phyloP scores from a whole-genome alignment of 1,284 basidiomycete species.

The Cutaneotrichosporon cutaneum region DNA sequence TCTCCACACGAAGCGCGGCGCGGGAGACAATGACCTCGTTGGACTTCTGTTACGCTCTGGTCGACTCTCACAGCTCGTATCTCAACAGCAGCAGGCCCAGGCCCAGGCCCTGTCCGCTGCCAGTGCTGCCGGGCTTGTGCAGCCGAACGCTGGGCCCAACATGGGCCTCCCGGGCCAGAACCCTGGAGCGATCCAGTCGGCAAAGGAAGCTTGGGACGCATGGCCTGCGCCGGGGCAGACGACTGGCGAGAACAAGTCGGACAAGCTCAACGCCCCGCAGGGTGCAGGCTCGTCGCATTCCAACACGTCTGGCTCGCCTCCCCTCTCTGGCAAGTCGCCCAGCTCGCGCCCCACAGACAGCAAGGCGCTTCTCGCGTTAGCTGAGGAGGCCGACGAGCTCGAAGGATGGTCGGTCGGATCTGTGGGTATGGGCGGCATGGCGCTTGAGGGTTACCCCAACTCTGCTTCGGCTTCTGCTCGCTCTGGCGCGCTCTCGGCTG shows the following conservation, averaged over 20 bases:
- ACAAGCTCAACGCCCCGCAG: conserved; percentile 18
- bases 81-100: conserved; percentile 23
- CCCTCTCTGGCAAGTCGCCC: conserved; percentile 39
- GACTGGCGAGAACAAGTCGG: conserved; percentile 13
- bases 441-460: conserved; percentile 17
- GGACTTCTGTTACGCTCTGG: conserved; percentile 44
- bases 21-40: conserved; percentile 54
- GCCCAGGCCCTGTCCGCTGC: conserved; percentile 11
- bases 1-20: conserved; percentile 87
- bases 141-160: conserved; percentile 4
- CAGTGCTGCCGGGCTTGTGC: conserved; percentile 12
- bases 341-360: conserved; percentile 41
- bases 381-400: conserved; percentile 52
- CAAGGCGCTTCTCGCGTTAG: conserved; percentile 51
- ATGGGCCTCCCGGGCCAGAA: conserved; percentile 17
- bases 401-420: conserved; percentile 49
- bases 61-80: conserved; percentile 31
- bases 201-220: conserved; percentile 44
- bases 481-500: conserved; percentile 14
- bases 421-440: conserved; percentile 35
- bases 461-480: conserved; percentile 12
- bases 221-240: conserved; percentile 23
- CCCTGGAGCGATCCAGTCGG: conserved; percentile 24
- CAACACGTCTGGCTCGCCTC: conserved; percentile 37
- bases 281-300: conserved; percentile 24